Percentiles rank a stretch among this genome's conserved stretches.
Evolutionary conservation across 768 basidiomycete genomes (phyloP).

Genomic region (Tubosaeta sp.): DNA sequence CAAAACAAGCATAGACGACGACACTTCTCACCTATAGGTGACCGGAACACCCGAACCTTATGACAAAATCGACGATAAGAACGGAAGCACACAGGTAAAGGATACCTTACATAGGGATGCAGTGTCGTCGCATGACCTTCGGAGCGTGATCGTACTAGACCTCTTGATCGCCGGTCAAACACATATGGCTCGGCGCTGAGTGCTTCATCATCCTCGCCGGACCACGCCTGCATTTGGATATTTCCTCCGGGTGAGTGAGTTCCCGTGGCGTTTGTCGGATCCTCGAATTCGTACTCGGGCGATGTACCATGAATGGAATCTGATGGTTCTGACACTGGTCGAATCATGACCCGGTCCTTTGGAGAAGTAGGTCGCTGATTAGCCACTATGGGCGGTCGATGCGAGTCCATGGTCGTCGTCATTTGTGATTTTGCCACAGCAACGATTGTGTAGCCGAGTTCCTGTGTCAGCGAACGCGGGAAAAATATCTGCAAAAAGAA

Average conservation of each 20-base stretch:
- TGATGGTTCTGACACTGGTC: constrained; percentile 15
- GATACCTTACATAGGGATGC: constrained; percentile 28
- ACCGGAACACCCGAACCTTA: constrained; percentile 29
- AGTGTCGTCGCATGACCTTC: constrained; percentile 24
- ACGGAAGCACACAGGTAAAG: background rate
- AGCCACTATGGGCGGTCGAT: constrained; percentile 1
- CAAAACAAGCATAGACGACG: background rate
- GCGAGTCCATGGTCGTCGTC: constrained; percentile 22
- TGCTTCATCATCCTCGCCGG: constrained; percentile 7
- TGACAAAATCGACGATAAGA: constrained; percentile 5
- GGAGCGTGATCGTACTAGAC: constrained; percentile 28
- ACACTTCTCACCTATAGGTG: constrained; percentile 28
- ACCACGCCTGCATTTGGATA: constrained; percentile 25
- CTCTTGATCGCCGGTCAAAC: constrained; percentile 26
- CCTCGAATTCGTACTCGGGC: constrained; percentile 40
- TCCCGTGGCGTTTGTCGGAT: constrained; percentile 11
- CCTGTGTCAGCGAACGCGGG: constrained; percentile 65
- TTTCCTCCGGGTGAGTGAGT: constrained; percentile 21
- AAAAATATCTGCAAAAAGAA: constrained; percentile 58
- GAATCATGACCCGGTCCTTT: constrained; percentile 25
- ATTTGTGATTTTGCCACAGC: constrained; percentile 29
- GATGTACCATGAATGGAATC: constrained; percentile 29
- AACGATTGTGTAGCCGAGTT: constrained; percentile 53
- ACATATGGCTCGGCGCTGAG: constrained; percentile 20
- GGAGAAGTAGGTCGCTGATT: constrained; percentile 15